These are phyloP conservation scores for Volvox carteri DNA, from an alignment of 163 green algal species.

Conservation along the genomic window DNA sequence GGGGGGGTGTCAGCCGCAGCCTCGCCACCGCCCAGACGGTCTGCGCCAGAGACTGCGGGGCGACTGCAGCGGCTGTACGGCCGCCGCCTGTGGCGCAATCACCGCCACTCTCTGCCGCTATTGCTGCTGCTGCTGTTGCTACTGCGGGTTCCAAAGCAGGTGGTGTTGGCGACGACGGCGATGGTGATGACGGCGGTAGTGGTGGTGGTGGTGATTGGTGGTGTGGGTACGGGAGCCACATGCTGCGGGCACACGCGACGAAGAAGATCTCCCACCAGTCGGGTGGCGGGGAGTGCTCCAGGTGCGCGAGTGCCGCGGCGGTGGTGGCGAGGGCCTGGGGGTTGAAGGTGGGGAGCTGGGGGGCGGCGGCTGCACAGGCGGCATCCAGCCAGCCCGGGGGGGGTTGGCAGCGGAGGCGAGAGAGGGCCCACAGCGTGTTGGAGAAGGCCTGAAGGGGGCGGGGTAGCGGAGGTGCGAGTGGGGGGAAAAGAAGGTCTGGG, in stretches of 20 bases:
- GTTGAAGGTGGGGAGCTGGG: constrained; percentile 29
- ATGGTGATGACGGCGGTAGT: background rate
- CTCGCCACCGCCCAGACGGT: constrained; percentile 20
- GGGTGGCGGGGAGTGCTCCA: constrained; percentile 22
- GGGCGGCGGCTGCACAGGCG: background rate
- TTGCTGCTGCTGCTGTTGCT: background rate
- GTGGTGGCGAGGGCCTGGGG: constrained; percentile 55
- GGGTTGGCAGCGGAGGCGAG: constrained; percentile 38
- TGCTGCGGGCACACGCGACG: background rate
- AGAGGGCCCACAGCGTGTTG: constrained; percentile 53
- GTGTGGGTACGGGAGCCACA: too few species aligned
- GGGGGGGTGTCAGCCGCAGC: background rate
- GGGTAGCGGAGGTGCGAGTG: background rate
- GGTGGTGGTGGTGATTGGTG: background rate
- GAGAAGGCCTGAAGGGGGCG: constrained; percentile 22
- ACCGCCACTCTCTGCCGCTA: background rate
- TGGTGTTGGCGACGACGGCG: too few species aligned
- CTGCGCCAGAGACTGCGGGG: constrained; percentile 35
- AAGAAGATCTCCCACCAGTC: constrained; percentile 34
- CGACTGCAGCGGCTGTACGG: background rate
- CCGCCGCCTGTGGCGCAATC: background rate
- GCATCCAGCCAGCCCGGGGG: constrained; percentile 27
- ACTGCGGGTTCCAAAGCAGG: background rate
- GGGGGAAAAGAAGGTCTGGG: too few species aligned
- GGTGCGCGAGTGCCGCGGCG: constrained; percentile 9